Evolutionary conservation across 257 asterid genomes (phyloP), one percentile per base, ranked within the genome.

Genomic region (Rubia yunnanensis): DNA sequence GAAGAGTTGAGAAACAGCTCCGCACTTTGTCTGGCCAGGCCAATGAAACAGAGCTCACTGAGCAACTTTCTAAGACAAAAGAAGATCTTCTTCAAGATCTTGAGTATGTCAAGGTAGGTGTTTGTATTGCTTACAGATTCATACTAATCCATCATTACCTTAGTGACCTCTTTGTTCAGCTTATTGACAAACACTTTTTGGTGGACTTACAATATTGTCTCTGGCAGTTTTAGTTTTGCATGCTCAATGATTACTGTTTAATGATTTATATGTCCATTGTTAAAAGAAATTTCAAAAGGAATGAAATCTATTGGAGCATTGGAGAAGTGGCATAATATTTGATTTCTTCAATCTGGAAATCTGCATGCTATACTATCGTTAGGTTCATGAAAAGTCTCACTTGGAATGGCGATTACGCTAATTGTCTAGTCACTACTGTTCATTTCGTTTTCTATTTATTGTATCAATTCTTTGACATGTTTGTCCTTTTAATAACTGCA

Each of bases 1-100:
- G 95, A 76, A 85, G 94, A 74, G 70, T 84, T 83, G 97, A 92
- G 72, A 92, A 76, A 76, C 97, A 87, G 75, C 96, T 87, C 84
- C 95, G 89, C 27, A 61, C 89, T 60, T 81, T 88, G 24, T 72
- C 84, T 68, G 83, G 68, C 68, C 88, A 75, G 73, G 82, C 80
- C 56, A 95, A 83, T 69, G 94, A 92, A 78, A 71, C 82, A 4
- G 92, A 83, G 70, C 66, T 79, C 70, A 82, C 95, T 56, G 78
- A 65, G 49, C 97, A 92, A 74, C 91, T 87, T 62, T 68, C 88
- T 59, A 82, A 84, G 73, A 64, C 86, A 72, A 89, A 84, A 74
- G 99, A 89, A 77, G 97, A 89, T 59, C 64, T 59, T 18, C 44
- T 59, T 30, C 44, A 59, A 59, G 64, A 59, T 79, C 99, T 92